Evolutionary conservation across 2,329 filamentous ascomycete species (phyloP).

Genomic region (Stemphylium lycopersici): DNA sequence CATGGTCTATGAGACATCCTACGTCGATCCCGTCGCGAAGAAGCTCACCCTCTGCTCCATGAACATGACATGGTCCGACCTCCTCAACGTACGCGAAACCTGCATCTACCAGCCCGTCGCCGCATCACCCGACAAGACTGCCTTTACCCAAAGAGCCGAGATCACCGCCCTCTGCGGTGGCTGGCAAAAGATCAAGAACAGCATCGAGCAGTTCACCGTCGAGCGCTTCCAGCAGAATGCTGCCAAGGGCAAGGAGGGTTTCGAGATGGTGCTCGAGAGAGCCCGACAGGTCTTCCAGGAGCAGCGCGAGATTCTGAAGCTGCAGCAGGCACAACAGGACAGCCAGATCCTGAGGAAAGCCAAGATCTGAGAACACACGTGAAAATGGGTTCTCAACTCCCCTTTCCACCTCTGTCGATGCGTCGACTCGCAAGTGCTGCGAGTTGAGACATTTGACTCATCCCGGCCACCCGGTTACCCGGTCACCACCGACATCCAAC

Average conservation of each 20-base stretch:
- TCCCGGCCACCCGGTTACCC: neutral
- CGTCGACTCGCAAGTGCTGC: constrained; percentile 9
- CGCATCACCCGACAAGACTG: constrained; percentile 64
- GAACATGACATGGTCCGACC: constrained; percentile 91
- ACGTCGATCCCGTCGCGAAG: constrained; percentile 82
- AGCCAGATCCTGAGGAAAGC: constrained; percentile 40
- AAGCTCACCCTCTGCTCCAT: constrained; percentile 96
- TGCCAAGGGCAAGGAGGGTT: constrained; percentile 86
- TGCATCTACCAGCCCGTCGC: constrained; percentile 77
- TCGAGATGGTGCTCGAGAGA: constrained; percentile 93
- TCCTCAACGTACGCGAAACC: constrained; percentile 91
- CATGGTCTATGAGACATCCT: constrained; percentile 93
- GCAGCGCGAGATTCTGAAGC: constrained; percentile 70
- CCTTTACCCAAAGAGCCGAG: constrained; percentile 87
- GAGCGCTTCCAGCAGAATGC: constrained; percentile 92
- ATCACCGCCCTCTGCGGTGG: constrained; percentile 94
- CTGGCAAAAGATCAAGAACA: constrained; percentile 96
- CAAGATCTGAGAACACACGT: constrained; percentile 29
- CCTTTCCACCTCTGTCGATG: neutral
- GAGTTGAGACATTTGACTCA: neutral
- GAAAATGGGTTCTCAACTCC: neutral
- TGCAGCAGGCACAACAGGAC: constrained; percentile 55
- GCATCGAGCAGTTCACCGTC: constrained; percentile 90
- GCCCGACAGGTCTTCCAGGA: constrained; percentile 89
- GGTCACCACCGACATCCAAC: neutral